A percentile compares a stretch with the other conserved stretches of the same genome.
Conservation (phyloP, 2,329 filamentous ascomycete species). For the Aspergillus eucalypticola region DNA sequence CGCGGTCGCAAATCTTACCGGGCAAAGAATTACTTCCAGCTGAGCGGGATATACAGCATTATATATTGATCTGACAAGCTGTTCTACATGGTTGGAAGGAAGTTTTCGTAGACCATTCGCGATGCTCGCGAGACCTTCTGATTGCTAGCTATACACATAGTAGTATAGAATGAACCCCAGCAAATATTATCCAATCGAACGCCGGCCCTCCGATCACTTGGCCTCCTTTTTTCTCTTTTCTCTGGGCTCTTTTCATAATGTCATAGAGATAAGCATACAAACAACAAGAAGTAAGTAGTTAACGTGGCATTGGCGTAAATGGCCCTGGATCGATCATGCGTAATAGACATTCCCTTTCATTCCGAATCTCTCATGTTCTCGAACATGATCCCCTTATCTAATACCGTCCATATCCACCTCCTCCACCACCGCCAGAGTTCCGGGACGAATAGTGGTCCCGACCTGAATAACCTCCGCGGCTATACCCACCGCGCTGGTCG, state of each 20-base stretch:
- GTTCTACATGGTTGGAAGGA: background rate
- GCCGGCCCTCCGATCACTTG: background rate
- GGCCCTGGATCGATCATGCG: background rate
- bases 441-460: conserved; percentile 34
- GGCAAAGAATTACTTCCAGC: too few relatives aligned
- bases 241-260: background rate
- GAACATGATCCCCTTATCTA: conserved; percentile 15
- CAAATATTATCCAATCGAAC: conserved; percentile 9
- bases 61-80: too few relatives aligned
- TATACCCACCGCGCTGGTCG: conserved; percentile 24
- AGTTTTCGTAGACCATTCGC: background rate
- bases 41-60: too few relatives aligned
- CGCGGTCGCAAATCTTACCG: too few relatives aligned
- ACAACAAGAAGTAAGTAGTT: background rate
- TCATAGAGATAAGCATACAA: conserved; percentile 5
- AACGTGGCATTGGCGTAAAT: background rate
- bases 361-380: conserved; percentile 1
- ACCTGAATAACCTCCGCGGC: conserved; percentile 25
- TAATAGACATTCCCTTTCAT: conserved; percentile 10
- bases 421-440: conserved; percentile 33
- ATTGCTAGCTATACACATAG: background rate
- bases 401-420: conserved; percentile 44
- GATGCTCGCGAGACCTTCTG: background rate
- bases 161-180: background rate
- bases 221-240: background rate